Evolutionary conservation across 73 alveolate genomes (phyloP).

Genomic region (Effrenium voratum): DNA sequence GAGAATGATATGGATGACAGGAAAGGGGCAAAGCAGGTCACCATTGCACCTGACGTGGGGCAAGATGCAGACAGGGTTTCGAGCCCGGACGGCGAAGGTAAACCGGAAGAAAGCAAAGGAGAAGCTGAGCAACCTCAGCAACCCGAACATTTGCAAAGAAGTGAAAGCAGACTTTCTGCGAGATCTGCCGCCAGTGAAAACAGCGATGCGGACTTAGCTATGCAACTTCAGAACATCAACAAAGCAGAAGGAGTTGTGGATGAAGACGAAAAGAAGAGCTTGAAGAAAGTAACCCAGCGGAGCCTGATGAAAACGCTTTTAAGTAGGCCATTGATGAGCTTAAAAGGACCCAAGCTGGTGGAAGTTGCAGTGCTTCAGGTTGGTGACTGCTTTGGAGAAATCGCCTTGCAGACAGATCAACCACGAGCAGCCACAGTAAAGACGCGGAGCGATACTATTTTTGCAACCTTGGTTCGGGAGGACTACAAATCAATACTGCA

Average conservation of each 20-base stretch:
- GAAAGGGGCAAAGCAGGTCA: background rate
- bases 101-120: too few species aligned
- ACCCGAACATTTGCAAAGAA: too few species aligned
- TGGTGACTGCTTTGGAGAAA: slow-evolving; percentile 47
- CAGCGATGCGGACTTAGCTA: too few species aligned
- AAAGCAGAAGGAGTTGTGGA: background rate
- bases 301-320: background rate
- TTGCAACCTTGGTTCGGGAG: slow-evolving; percentile 40
- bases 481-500: slow-evolving; percentile 47
- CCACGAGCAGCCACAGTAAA: slow-evolving; percentile 55
- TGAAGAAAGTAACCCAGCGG: background rate
- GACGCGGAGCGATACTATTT: slow-evolving; percentile 9
- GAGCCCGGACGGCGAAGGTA: too few species aligned
- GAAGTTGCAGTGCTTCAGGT: slow-evolving; percentile 35
- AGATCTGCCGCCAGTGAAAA: slow-evolving; percentile 25
- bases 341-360: slow-evolving; percentile 17
- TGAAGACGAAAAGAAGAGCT: background rate
- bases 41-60: too few species aligned
- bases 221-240: too few species aligned
- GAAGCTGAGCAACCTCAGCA: too few species aligned
- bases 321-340: background rate
- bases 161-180: slow-evolving; percentile 5
- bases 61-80: too few species aligned
- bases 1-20: background rate
- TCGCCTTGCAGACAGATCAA: slow-evolving; percentile 26